Conservation (phyloP, 139 green algal species). For the Ettlia oleoabundans region DNA sequence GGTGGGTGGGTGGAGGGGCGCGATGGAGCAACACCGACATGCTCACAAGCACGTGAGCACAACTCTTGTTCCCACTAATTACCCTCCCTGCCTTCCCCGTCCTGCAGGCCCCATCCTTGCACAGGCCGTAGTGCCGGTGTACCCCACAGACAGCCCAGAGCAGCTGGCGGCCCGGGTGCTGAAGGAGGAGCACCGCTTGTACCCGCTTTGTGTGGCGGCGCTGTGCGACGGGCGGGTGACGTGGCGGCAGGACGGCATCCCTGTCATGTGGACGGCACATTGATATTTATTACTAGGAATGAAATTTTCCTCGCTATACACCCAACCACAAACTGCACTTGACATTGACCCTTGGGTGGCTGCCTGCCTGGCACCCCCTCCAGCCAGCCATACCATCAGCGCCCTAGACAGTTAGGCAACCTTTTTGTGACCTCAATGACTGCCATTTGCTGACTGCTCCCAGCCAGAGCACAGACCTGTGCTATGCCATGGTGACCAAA, state of each 20-base stretch:
- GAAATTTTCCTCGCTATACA: not conserved
- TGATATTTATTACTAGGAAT: not conserved
- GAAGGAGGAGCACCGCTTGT: constrained; percentile 88
- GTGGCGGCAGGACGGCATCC: constrained; percentile 90
- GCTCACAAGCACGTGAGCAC: not conserved
- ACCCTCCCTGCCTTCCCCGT: not conserved
- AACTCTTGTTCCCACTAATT: not conserved
- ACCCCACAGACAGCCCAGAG: constrained; percentile 79
- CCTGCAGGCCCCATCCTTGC: constrained; percentile 89
- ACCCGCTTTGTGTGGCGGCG: constrained; percentile 88
- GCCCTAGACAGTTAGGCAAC: too few relatives aligned
- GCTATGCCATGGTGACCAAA: too few relatives aligned
- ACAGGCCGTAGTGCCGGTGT: constrained; percentile 88
- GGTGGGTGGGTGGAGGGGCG: too few relatives aligned
- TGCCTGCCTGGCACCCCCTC: too few relatives aligned
- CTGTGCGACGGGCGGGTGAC: constrained; percentile 87
- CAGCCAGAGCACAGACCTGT: too few relatives aligned
- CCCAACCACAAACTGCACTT: not conserved
- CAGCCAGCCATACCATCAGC: too few relatives aligned
- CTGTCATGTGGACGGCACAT: constrained; percentile 65
- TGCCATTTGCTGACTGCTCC: too few relatives aligned
- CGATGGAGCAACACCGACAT: too few relatives aligned
- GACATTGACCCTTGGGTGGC: too few relatives aligned
- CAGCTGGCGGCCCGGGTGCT: constrained; percentile 88
- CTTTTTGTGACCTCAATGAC: too few relatives aligned